Percentiles rank a stretch among this genome's conserved stretches.
phyloP scores from a whole-genome alignment of 1,284 basidiomycete species.

The Hymenochaete sp. region DNA sequence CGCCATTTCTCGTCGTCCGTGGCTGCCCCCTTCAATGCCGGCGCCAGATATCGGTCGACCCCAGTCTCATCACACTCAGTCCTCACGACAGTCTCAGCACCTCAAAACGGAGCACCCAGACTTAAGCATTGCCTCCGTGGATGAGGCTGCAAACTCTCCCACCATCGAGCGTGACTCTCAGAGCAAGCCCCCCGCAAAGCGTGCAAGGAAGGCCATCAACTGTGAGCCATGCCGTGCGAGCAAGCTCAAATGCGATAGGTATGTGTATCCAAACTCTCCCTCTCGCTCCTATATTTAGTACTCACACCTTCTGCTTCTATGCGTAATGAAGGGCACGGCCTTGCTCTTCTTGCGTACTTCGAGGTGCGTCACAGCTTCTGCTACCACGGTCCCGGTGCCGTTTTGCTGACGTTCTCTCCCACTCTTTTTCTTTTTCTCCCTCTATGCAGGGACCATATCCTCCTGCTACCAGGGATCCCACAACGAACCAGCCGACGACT shows the following conservation, averaged over 20 bases:
- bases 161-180: slow-evolving; percentile 15
- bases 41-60: slow-evolving; percentile 6
- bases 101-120: slow-evolving; percentile 15
- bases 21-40: background rate
- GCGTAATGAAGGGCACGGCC: slow-evolving; percentile 53
- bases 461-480: slow-evolving; percentile 68
- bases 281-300: background rate
- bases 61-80: slow-evolving; percentile 7
- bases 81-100: slow-evolving; percentile 12
- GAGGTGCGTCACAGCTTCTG: slow-evolving; percentile 37
- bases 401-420: no score
- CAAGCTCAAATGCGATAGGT: slow-evolving; percentile 82
- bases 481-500: slow-evolving; percentile 37
- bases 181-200: slow-evolving; percentile 46
- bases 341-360: slow-evolving; percentile 72
- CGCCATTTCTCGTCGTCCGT: background rate
- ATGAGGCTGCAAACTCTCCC: slow-evolving; percentile 14
- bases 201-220: slow-evolving; percentile 76
- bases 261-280: slow-evolving; percentile 18
- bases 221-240: slow-evolving; percentile 76
- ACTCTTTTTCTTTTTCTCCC: background rate
- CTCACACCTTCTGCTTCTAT: background rate
- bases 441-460: slow-evolving; percentile 51
- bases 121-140: slow-evolving; percentile 13
- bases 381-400: no score